phyloP scores from a whole-genome alignment of 306 rosid species.

The Pyrus bretschneideri region DNA sequence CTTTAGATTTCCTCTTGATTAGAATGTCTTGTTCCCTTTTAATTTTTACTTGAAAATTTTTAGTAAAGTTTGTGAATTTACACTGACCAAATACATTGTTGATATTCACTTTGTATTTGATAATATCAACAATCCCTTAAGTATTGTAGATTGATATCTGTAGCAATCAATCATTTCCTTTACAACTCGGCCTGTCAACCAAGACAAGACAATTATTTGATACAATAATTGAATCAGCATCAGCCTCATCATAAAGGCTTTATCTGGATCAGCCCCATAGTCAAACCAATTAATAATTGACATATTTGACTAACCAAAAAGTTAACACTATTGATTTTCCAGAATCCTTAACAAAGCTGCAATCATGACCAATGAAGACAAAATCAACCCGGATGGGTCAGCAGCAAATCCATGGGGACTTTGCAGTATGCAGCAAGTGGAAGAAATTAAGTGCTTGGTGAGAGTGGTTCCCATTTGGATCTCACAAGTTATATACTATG shows the following conservation, averaged over 20 bases:
- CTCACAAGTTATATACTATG: slow-evolving; percentile 23
- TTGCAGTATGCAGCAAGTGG: slow-evolving; percentile 32
- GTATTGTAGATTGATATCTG: too few species aligned
- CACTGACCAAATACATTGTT: neutral
- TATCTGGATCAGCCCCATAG: neutral
- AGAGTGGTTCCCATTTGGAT: slow-evolving; percentile 48
- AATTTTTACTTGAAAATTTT: neutral
- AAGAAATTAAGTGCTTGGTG: slow-evolving; percentile 27
- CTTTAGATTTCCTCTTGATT: neutral
- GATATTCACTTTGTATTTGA: too few species aligned
- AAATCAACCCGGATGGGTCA: slow-evolving; percentile 25
- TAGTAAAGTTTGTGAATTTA: neutral
- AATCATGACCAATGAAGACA: slow-evolving; percentile 16
- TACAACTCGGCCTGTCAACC: neutral
- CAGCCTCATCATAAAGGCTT: neutral
- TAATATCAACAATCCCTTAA: too few species aligned
- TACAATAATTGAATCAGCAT: too few species aligned
- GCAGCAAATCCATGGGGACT: slow-evolving; percentile 29
- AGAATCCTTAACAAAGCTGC: slow-evolving; percentile 41
- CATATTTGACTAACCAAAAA: neutral
- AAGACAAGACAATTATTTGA: too few species aligned
- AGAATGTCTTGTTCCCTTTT: neutral
- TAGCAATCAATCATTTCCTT: neutral
- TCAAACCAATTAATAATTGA: neutral
- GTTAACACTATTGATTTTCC: neutral